Percentiles rank a stretch among this genome's conserved stretches.
These are phyloP conservation scores for Tritrichomonas foetus DNA, from an alignment of 208 protist species.

Conservation along the genomic window DNA sequence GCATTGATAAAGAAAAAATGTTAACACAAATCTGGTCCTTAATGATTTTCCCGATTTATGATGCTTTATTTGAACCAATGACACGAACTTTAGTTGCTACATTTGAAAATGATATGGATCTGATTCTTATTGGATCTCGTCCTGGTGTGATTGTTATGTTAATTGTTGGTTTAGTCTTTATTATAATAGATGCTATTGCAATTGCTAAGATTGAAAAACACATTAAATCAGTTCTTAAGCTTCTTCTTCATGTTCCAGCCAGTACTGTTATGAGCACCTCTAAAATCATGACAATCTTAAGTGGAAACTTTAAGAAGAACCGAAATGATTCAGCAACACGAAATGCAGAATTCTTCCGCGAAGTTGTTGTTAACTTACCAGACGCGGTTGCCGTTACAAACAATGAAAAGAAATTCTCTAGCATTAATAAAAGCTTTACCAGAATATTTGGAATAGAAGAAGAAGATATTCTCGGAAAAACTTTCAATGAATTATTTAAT, in stretches of 20 bases:
- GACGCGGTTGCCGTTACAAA: not conserved
- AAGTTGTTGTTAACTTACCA: not conserved
- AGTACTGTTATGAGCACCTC: not conserved
- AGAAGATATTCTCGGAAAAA: not conserved
- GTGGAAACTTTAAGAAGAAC: not conserved
- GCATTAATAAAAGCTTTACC: not conserved
- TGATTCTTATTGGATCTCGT: too few species aligned
- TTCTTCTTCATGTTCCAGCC: not conserved
- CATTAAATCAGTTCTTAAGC: not conserved
- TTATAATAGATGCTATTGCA: not conserved
- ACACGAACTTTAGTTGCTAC: not conserved
- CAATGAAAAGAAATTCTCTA: not conserved
- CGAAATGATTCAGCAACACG: not conserved
- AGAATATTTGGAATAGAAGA: not conserved
- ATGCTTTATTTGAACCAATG: not conserved
- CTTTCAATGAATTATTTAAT: too few species aligned
- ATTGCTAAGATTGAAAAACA: not conserved
- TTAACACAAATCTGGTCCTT: not conserved
- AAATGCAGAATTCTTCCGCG: not conserved
- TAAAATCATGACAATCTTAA: not conserved
- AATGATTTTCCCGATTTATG: not conserved
- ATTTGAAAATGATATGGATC: not conserved
- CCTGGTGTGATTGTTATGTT: not conserved
- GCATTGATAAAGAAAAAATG: not conserved
- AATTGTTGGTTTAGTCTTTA: not conserved